phyloP scores from a whole-genome alignment of 1,139 yeast species.

The Debaryomyces singareniensis region DNA sequence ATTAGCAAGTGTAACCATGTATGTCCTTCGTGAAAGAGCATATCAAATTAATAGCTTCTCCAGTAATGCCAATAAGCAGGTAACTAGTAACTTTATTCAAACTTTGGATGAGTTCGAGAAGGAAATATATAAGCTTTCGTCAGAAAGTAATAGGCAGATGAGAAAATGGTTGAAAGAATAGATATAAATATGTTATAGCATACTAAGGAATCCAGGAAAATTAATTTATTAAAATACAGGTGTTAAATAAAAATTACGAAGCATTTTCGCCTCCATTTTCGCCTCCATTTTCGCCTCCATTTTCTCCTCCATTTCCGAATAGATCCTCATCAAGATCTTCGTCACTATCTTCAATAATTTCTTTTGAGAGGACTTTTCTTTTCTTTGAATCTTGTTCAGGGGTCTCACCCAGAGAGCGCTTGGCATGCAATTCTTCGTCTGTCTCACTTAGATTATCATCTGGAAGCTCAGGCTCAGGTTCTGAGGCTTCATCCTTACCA shows the following conservation, averaged over 20 bases:
- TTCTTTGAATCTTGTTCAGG: constrained; percentile 7
- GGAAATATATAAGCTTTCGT: constrained; percentile 49
- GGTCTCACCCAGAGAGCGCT: no score
- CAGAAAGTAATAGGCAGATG: constrained; percentile 57
- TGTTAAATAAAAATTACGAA: not conserved
- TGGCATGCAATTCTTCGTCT: constrained; percentile 17
- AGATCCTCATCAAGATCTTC: constrained; percentile 34
- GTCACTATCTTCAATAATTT: constrained; percentile 49
- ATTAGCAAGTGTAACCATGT: constrained; percentile 46
- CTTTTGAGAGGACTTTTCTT: constrained; percentile 36
- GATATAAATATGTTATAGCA: not conserved
- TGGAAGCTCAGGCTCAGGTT: constrained; percentile 14
- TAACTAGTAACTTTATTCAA: constrained; percentile 46
- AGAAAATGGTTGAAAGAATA: constrained; percentile 48
- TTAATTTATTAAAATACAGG: not conserved
- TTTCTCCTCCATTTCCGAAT: constrained; percentile 8
- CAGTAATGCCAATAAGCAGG: constrained; percentile 41
- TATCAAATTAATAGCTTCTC: constrained; percentile 70
- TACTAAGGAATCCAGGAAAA: constrained; percentile 6
- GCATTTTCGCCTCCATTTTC: constrained; percentile 1
- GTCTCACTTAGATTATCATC: constrained; percentile 16
- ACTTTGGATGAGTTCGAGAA: constrained; percentile 76
- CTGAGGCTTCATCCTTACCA: constrained; percentile 7
- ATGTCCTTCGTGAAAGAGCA: constrained; percentile 58
- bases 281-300: constrained; percentile 4